A percentile compares a stretch with the other conserved stretches of the same genome.
These are phyloP conservation scores for Vigna trinervia DNA, from an alignment of 306 rosid species.

Conservation along the genomic window DNA sequence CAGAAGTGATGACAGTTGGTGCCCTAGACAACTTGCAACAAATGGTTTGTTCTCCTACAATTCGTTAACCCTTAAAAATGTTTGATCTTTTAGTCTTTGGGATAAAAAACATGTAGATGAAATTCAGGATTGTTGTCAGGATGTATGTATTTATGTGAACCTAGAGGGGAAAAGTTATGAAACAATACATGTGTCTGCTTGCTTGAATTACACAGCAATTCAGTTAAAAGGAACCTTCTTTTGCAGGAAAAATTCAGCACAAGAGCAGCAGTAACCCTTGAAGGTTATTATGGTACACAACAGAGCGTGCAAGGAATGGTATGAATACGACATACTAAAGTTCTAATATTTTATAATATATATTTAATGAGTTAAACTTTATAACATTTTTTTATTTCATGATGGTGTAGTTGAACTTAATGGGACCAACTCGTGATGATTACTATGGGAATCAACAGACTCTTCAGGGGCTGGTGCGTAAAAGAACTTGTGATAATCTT, in stretches of 20 bases:
- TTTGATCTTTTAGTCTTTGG: conserved; percentile 20
- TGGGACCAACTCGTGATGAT: conserved; percentile 96
- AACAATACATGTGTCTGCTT: conserved; percentile 20
- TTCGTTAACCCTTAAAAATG: conserved; percentile 35
- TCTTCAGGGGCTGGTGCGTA: conserved; percentile 88
- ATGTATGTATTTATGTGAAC: conserved; percentile 26
- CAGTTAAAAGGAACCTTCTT: conserved; percentile 39
- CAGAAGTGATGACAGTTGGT: conserved; percentile 79
- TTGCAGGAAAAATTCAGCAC: conserved; percentile 83
- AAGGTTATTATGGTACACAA: conserved; percentile 84
- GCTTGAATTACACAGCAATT: conserved; percentile 41
- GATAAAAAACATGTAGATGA: conserved; percentile 6
- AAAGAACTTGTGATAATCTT: conserved; percentile 21
- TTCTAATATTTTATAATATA: conserved; percentile 42
- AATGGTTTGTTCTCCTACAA: conserved; percentile 71
- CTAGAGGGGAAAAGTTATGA: conserved; percentile 14
- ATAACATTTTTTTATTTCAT: conserved; percentile 17
- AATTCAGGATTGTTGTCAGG: conserved; percentile 16
- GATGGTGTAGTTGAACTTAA: conserved; percentile 82
- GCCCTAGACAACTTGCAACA: conserved; percentile 92
- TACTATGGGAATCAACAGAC: conserved; percentile 91
- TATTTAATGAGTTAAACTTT: conserved; percentile 4
- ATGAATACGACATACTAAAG: conserved; percentile 42
- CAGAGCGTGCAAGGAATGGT: conserved; percentile 94
- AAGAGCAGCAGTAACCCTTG: conserved; percentile 84